Conservation (phyloP, 495 filamentous ascomycete species). For the Stereocaulon alpinum region DNA sequence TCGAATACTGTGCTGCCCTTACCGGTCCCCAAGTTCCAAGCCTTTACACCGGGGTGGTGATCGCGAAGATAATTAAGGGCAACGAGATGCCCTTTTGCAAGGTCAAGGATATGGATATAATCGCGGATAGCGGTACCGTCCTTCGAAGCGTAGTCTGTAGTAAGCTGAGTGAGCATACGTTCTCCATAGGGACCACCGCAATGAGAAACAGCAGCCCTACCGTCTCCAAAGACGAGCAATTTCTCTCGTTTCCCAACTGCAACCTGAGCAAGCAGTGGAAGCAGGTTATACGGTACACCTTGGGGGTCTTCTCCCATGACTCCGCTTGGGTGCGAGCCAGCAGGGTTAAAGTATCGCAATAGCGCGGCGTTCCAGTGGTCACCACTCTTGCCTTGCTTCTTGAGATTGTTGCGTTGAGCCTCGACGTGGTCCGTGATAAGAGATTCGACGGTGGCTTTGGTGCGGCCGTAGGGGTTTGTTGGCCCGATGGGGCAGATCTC, state of each 20-base stretch:
- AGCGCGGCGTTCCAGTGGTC: slow-evolving; percentile 88
- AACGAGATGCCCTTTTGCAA: slow-evolving; percentile 78
- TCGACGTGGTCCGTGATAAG: slow-evolving; percentile 87
- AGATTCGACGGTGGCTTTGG: slow-evolving; percentile 81
- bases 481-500: slow-evolving; percentile 92
- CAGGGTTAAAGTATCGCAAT: slow-evolving; percentile 95
- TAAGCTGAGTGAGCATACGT: slow-evolving; percentile 18
- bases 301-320: slow-evolving; percentile 98
- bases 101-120: slow-evolving; percentile 81
- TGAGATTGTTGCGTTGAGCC: slow-evolving; percentile 72
- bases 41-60: slow-evolving; percentile 81
- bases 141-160: slow-evolving; percentile 73
- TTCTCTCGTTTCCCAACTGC: slow-evolving; percentile 92
- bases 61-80: slow-evolving; percentile 87
- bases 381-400: slow-evolving; percentile 65
- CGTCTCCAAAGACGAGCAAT: slow-evolving; percentile 86
- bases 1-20: slow-evolving; percentile 92
- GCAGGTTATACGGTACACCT: slow-evolving; percentile 90
- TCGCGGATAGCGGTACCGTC: slow-evolving; percentile 75
- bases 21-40: slow-evolving; percentile 97
- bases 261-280: slow-evolving; percentile 89
- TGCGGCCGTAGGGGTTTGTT: slow-evolving; percentile 95
- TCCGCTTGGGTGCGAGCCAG: slow-evolving; percentile 86
- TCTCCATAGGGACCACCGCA: slow-evolving; percentile 16
- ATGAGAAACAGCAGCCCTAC: slow-evolving; percentile 40